These are phyloP conservation scores for Tetrahymena thermophila DNA, from an alignment of 73 alveolate genomes.

Conservation along the genomic window DNA sequence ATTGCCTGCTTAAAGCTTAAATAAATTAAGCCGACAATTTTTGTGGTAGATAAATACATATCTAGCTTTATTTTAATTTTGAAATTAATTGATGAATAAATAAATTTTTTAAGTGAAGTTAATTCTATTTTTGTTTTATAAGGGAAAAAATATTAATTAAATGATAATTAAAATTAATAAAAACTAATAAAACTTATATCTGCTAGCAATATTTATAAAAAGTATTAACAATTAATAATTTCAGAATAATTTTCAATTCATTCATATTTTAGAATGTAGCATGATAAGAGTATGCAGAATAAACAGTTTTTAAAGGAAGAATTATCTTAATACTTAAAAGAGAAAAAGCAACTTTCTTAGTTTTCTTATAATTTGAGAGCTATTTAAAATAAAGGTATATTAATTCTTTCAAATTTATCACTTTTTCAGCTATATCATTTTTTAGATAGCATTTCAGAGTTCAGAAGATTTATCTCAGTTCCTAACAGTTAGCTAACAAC, in stretches of 20 bases:
- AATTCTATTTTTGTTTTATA: not conserved
- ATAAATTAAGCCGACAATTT: too few species aligned
- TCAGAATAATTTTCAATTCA: too few species aligned
- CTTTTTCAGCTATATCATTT: not conserved
- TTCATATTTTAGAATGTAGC: not conserved
- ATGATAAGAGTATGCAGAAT: not conserved
- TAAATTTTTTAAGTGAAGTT: not conserved
- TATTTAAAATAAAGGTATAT: not conserved
- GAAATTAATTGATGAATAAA: not conserved
- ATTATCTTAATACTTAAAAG: not conserved
- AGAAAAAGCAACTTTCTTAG: not conserved
- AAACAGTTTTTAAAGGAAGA: not conserved
- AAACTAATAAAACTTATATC: not conserved
- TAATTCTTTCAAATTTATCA: too few species aligned
- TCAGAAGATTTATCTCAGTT: not conserved
- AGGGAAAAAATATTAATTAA: not conserved
- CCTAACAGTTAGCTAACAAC: not conserved
- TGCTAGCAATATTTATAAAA: too few species aligned
- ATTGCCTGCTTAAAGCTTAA: too few species aligned
- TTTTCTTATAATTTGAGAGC: not conserved
- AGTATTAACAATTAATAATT: not conserved
- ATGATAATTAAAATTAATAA: not conserved
- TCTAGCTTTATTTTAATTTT: not conserved
- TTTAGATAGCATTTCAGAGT: not conserved
- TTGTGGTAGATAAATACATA: not conserved